phyloP scores from a whole-genome alignment of 2,329 filamentous ascomycete genomes.

The Plectosphaerella sp. region DNA sequence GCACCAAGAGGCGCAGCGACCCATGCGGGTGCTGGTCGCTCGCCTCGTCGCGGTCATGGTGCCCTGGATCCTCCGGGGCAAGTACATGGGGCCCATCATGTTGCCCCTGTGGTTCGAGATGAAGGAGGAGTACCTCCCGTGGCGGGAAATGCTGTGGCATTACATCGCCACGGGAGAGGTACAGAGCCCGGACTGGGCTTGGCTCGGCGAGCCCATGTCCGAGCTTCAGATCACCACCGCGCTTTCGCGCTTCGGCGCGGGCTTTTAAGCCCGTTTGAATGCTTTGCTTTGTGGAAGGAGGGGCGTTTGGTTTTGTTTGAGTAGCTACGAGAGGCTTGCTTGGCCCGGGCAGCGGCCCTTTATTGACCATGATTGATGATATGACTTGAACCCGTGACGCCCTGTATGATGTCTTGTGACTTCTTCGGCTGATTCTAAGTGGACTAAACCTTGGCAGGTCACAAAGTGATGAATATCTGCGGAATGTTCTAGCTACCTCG shows the following conservation, averaged over 20 bases:
- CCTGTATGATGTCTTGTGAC: no score
- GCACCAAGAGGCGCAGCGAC: not conserved
- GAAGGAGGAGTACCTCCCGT: constrained; percentile 8
- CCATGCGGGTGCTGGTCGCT: constrained; percentile 7
- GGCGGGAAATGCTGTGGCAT: constrained; percentile 6
- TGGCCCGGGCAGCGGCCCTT: no score
- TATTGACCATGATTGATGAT: no score
- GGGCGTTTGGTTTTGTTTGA: not conserved
- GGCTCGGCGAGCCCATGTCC: constrained; percentile 1
- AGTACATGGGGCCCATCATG: not conserved
- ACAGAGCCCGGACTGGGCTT: constrained; percentile 2
- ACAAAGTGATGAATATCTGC: no score
- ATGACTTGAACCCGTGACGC: no score
- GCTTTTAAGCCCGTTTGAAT: not conserved
- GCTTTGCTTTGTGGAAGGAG: not conserved
- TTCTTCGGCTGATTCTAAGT: no score
- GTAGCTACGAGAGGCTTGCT: no score
- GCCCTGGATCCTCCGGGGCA: constrained; percentile 7
- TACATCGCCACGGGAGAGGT: constrained; percentile 6
- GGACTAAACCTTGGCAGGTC: no score
- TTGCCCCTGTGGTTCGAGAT: constrained; percentile 2
- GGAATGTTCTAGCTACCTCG: no score
- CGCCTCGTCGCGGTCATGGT: constrained; percentile 4
- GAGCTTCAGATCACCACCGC: not conserved
- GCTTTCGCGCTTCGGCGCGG: not conserved